phyloP scores from a whole-genome alignment of 345 rosid species.

The Pistacia integerrima region DNA sequence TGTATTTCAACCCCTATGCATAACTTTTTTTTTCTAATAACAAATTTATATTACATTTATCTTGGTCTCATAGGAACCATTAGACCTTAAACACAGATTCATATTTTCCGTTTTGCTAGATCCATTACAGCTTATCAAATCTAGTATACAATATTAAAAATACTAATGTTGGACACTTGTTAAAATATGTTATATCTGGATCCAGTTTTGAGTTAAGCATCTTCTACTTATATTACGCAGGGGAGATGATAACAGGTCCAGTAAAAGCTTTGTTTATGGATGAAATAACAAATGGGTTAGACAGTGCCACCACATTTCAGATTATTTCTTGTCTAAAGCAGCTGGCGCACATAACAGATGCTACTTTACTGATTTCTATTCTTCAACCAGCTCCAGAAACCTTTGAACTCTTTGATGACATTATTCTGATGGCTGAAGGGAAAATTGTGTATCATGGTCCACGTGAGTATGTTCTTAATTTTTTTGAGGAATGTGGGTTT shows the following conservation, averaged over 20 bases:
- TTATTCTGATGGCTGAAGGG: conserved; percentile 64
- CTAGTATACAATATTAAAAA: no score
- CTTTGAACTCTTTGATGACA: conserved; percentile 63
- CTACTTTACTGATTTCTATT: conserved; percentile 56
- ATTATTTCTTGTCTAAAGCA: conserved; percentile 60
- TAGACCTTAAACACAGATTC: no score
- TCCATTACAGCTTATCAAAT: no score
- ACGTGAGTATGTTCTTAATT: conserved; percentile 31
- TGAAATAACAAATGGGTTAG: conserved; percentile 68
- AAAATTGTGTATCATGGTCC: conserved; percentile 64
- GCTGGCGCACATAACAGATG: conserved; percentile 52
- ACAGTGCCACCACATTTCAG: conserved; percentile 70
- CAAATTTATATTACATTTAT: no score
- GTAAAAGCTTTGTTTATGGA: conserved; percentile 70
- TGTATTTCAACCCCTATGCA: no score
- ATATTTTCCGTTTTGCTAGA: no score
- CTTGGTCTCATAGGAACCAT: no score
- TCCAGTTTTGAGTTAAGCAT: no score
- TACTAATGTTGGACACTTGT: no score
- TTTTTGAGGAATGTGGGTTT: conserved; percentile 67
- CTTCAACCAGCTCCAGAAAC: conserved; percentile 77
- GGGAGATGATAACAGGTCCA: conserved; percentile 74
- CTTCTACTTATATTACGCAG: conserved; percentile 25
- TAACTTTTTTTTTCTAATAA: no score
- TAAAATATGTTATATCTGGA: no score